These are phyloP conservation scores for Graphilbum fragrans DNA, from an alignment of 2,329 filamentous ascomycete species.

Conservation along the genomic window DNA sequence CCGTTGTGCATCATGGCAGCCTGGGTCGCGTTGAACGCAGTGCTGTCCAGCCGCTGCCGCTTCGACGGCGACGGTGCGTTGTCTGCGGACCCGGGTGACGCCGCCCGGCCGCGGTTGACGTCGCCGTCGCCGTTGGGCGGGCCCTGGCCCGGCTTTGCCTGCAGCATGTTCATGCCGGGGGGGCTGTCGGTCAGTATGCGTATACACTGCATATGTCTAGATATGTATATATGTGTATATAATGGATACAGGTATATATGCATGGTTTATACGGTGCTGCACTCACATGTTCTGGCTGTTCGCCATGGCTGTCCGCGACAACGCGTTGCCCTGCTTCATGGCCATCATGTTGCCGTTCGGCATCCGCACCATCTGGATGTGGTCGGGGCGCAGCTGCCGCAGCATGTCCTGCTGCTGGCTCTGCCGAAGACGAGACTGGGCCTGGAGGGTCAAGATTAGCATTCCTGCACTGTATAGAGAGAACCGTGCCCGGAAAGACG, in stretches of 20 bases:
- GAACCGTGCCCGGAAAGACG: no score
- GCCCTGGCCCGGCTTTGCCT: conserved; percentile 62
- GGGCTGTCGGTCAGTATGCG: conserved; percentile 30
- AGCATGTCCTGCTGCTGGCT: conserved; percentile 67
- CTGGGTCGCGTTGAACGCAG: conserved; percentile 61
- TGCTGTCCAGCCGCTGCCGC: conserved; percentile 68
- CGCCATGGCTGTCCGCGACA: conserved; percentile 66
- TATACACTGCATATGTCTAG: background rate
- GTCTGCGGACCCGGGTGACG: conserved; percentile 71
- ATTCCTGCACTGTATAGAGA: no score
- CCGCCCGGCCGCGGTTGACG: conserved; percentile 65
- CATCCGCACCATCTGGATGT: conserved; percentile 50
- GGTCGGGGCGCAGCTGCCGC: conserved; percentile 55
- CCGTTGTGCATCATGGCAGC: conserved; percentile 62
- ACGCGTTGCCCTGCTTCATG: conserved; percentile 48
- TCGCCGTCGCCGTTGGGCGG: conserved; percentile 81
- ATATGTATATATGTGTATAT: background rate
- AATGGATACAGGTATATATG: background rate
- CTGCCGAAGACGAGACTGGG: conserved; percentile 61
- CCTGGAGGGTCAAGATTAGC: conserved; percentile 21
- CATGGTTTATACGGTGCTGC: no score
- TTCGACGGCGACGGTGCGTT: conserved; percentile 90
- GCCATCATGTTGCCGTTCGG: conserved; percentile 46
- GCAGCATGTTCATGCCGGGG: conserved; percentile 58
- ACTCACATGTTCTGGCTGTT: conserved; percentile 65